Evolutionary conservation across 805 yeast species (phyloP), one percentile per base, ranked within the genome.

Genomic region (Schizosaccharomyces cryophilus): DNA sequence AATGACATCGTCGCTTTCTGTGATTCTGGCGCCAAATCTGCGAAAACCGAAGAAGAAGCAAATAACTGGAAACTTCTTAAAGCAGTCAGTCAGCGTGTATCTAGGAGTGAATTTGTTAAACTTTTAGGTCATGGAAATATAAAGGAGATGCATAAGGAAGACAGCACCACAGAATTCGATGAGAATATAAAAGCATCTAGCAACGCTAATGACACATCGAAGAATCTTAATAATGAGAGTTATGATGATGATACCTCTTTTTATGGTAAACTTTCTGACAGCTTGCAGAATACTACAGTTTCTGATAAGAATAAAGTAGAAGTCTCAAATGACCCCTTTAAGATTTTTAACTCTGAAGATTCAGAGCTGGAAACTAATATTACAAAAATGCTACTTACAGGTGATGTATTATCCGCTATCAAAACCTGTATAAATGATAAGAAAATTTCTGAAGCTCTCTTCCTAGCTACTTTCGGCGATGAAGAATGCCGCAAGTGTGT

Each of bases 361-460:
- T 70, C 78, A 19, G 78, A 75, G 6, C 68, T 69, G 4, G 80
- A 80, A 51, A 74, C 73, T 61, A 68, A 71, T 15, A 71, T 84
- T 51, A 73, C 77, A 7, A 71, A 73, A 62, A 74, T 78, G 26
- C 70, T 90, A 58, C 75, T 90, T 60, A 69, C 71, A 17, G 87
- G 88, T 63, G 77, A 87, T 60, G 71, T 78, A 59, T 78, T 78
- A 17, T 74, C 77, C 30, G 96, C 96, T 0, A 81, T 87, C 13
- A 78, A 82, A 42, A 67, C 76, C 30, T 81, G 90, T 64, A 72
- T 93, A 63, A 75, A 80, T 56, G 77, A 79, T 42, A 84, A 79
- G 60, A 77, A 78, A 63, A 71, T 87, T 26, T 70, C 79, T 26
- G 97, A 93, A 69, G 96, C 97, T 3, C 77, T 89, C 65, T 74